Base-by-base conservation (phyloP, 1,284 basidiomycete species). In the Microbotryomycetes sp. region DNA sequence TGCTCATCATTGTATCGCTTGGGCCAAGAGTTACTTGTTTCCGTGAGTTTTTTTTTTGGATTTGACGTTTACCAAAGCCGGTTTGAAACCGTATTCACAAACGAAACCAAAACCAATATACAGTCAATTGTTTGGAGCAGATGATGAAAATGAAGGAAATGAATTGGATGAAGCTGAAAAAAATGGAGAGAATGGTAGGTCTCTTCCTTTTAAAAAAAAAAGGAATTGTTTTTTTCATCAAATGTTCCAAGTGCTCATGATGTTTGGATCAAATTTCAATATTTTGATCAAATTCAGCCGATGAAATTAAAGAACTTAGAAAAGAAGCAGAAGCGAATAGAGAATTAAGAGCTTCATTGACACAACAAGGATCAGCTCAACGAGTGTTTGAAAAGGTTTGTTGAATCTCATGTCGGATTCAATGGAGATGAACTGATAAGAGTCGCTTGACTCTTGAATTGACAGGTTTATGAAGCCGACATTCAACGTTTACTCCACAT, bases 11-110 rank as follows among this genome's bases (percentile, higher is more conserved):
- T 98, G 93, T 74, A 97, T 98, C 60, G 94, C 97, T 0, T 99
- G 96, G 96, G 92, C 91, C 31, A 99, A 98, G 76, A 93, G 85
- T 70, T 98, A 97, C 79, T 84, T 98, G n/a, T 85, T 98, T 69
- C 85, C 86, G 92, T 92, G 70, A 74, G 86, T 78, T n/a, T 22
- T 14, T 47, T 16, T 1, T 31, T 52, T 47, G 26, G 59, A 50
- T 59, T 63, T 55, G 55, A 29, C 16, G 7, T 47, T 6, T 16
- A 2, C 29, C 26, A 55, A 25, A 15, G 31, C 23, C 23, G n/a
- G 28, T 16, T 42, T 19, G 23, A 31, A 6, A 45, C 15, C 32
- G 19, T 31, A 16, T 14, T 42, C 30, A 3, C 25, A 6, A 6
- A 5, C 31, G 23, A 4, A n/a, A n/a, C n/a, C 6, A 4, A 15